Evolutionary conservation across 1,284 basidiomycete genomes (phyloP).

Genomic region (Singerocomus rubriflavus): DNA sequence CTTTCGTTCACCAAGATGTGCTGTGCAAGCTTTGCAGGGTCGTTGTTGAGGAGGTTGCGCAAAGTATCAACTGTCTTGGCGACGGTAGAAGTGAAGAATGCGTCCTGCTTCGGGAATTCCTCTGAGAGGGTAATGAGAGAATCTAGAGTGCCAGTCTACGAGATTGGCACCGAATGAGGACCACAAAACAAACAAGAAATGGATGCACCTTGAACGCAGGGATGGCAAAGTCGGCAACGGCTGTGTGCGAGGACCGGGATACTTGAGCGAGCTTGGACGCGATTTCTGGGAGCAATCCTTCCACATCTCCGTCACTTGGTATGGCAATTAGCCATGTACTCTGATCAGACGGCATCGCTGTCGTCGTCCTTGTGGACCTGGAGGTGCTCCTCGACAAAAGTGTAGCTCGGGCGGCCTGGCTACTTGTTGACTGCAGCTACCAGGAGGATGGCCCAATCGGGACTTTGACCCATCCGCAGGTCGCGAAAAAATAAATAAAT

Average conservation of each 20-base stretch:
- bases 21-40: slow-evolving; percentile 77
- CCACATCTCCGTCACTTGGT: slow-evolving; percentile 73
- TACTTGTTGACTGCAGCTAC: background rate
- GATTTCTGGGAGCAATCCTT: slow-evolving; percentile 64
- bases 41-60: slow-evolving; percentile 88
- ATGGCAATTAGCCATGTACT: slow-evolving; percentile 79
- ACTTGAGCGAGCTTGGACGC: slow-evolving; percentile 52
- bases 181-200: background rate
- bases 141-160: slow-evolving; percentile 92
- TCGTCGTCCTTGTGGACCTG: slow-evolving; percentile 9
- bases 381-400: slow-evolving; percentile 3
- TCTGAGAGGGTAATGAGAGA: slow-evolving; percentile 89
- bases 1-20: slow-evolving; percentile 85
- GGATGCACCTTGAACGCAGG: slow-evolving; percentile 73
- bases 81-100: slow-evolving; percentile 83
- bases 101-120: slow-evolving; percentile 88
- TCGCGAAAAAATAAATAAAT: slow-evolving; percentile 13
- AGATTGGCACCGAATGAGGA: slow-evolving; percentile 14
- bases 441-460: slow-evolving; percentile 15
- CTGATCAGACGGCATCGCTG: slow-evolving; percentile 78
- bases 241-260: slow-evolving; percentile 47
- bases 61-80: slow-evolving; percentile 95
- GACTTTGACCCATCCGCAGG: slow-evolving; percentile 6
- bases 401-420: background rate
- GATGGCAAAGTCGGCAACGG: slow-evolving; percentile 57